Evolutionary conservation across 129 eudicot genomes (phyloP).

Genomic region (Centella asiatica): DNA sequence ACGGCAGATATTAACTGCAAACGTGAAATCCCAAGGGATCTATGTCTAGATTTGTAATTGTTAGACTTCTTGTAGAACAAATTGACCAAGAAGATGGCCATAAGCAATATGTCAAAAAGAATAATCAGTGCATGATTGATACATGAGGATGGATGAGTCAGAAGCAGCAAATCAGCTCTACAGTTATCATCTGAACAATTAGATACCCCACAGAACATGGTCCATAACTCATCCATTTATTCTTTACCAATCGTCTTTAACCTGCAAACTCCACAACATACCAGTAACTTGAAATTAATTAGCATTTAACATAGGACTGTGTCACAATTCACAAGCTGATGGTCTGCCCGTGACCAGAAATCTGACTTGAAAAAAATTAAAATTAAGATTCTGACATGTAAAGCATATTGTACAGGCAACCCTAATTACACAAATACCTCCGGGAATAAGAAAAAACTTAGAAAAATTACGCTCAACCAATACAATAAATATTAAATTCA

Average conservation of each 20-base stretch:
- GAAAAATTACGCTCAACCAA: too few relatives aligned
- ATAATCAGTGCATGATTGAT: conserved; percentile 50
- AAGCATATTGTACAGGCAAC: too few relatives aligned
- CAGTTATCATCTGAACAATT: conserved; percentile 22
- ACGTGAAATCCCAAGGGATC: conserved; percentile 26
- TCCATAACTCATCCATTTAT: conserved; percentile 67
- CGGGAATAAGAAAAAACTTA: too few relatives aligned
- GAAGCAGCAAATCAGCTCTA: conserved; percentile 26
- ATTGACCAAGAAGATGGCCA: conserved; percentile 36
- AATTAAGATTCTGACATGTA: too few relatives aligned
- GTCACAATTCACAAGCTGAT: neutral
- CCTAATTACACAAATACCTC: too few relatives aligned
- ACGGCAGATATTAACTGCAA: conserved; percentile 48
- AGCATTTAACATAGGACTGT: neutral
- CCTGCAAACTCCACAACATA: conserved; percentile 19
- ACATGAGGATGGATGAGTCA: conserved; percentile 66
- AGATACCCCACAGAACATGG: conserved; percentile 63
- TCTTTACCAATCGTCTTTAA: conserved; percentile 25
- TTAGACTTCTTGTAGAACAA: conserved; percentile 36
- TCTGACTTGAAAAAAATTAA: too few relatives aligned
- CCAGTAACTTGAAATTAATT: neutral
- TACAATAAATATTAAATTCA: too few relatives aligned
- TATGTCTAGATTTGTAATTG: conserved; percentile 27
- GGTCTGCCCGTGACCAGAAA: neutral
- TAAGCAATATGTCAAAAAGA: conserved; percentile 52